phyloP scores from a whole-genome alignment of 192 early-diverging fungal species.

The Umbelopsis vinacea region DNA sequence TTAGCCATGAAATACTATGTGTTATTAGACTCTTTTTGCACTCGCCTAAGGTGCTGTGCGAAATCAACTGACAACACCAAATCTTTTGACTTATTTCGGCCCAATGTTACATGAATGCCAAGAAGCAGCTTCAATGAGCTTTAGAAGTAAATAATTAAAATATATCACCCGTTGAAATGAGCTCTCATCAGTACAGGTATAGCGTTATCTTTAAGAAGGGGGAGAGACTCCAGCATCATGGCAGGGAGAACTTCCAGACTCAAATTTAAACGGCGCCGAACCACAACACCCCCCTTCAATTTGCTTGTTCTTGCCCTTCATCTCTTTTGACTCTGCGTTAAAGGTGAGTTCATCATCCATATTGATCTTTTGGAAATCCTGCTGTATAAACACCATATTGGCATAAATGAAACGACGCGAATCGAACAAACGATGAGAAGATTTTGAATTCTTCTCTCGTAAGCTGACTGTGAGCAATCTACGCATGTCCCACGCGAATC shows the following conservation, averaged over 20 bases:
- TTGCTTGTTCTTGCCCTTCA: neutral
- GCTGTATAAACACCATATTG: neutral
- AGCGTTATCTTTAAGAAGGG: too few species aligned
- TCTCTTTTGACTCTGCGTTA: constrained; percentile 1
- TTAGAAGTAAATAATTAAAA: too few species aligned
- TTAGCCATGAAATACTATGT: too few species aligned
- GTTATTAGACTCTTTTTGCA: too few species aligned
- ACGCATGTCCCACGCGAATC: neutral
- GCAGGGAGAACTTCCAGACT: neutral
- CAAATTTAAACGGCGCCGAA: neutral
- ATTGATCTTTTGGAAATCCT: neutral
- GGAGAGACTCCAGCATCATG: too few species aligned
- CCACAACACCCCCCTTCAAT: neutral
- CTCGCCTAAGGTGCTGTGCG: too few species aligned
- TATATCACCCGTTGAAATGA: too few species aligned
- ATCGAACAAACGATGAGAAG: neutral
- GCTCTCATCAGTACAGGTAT: too few species aligned
- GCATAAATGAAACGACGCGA: neutral
- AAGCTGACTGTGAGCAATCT: neutral
- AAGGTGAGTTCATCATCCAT: neutral
- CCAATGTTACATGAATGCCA: too few species aligned
- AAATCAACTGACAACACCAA: too few species aligned
- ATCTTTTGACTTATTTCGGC: too few species aligned
- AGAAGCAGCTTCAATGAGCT: too few species aligned
- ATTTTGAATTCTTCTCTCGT: neutral